Evolutionary conservation across 2,329 filamentous ascomycete species (phyloP).

Genomic region (Colletotrichum plurivorum): DNA sequence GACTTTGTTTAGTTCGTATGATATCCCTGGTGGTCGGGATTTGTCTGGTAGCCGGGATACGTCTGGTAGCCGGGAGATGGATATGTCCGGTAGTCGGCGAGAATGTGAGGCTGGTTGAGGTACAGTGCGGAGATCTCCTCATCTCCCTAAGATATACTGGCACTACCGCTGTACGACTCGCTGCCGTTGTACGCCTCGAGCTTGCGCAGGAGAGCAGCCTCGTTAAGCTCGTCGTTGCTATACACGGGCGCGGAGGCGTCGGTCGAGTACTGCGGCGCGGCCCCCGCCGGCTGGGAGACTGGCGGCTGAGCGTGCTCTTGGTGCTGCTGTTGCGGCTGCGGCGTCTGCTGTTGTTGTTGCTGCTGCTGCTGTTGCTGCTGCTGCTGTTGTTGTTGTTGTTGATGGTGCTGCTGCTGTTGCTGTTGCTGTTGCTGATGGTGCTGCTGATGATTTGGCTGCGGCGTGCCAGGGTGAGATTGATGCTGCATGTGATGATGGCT

Average conservation of each 20-base stretch:
- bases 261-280: conserved; percentile 27
- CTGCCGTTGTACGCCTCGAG: conserved; percentile 40
- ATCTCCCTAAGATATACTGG: background rate
- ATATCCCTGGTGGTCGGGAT: too few species aligned
- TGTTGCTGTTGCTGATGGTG: conserved; percentile 26
- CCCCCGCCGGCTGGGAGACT: conserved; percentile 25
- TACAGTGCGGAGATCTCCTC: too few species aligned
- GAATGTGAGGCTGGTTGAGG: too few species aligned
- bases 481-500: conserved; percentile 32
- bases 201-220: conserved; percentile 38
- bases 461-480: conserved; percentile 34
- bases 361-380: conserved; percentile 37
- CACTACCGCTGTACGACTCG: conserved; percentile 38
- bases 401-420: conserved; percentile 37
- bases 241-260: conserved; percentile 28
- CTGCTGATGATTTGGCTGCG: conserved; percentile 27
- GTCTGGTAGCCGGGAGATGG: too few species aligned
- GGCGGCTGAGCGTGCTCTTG: conserved; percentile 41
- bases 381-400: conserved; percentile 40
- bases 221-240: conserved; percentile 36
- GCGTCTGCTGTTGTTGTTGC: conserved; percentile 41
- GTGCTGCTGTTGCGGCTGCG: conserved; percentile 39
- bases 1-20: too few species aligned
- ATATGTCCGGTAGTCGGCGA: too few species aligned
- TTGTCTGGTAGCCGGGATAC: too few species aligned